Evolutionary conservation across 257 asterid species (phyloP), one percentile per base, ranked within the genome.

Genomic region (Gentiana dahurica): DNA sequence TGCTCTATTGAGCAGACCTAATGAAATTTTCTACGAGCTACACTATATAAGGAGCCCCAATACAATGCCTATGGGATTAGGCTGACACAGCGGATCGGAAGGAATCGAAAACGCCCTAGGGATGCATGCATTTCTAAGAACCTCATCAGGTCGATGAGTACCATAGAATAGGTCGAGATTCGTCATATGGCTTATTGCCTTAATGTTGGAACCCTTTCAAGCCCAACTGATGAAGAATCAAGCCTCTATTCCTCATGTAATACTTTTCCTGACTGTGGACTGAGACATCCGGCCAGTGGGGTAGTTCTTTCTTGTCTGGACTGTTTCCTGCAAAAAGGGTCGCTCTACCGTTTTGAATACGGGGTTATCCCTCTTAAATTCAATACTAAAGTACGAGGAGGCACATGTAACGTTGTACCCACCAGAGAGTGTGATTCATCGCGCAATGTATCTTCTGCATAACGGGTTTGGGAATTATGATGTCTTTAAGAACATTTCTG

Each of bases 361-460:
- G 89, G 81, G 10, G 96, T 87, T 51, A 63, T 65, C 36, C 87
- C 95, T 8, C 73, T 95, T 2, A 12, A 68, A 36, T 91, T 91
- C 77, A 64, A 87, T 1, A 85, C 98, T 24, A 83, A 87, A 79
- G 67, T 87, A 24, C 86, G 96, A 47, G 96, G 96, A 13, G 98
- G 98, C 62, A 87, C 96, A 4, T 87, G 98, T 77, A 91, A 92
- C 2, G 85, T 81, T 7, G 98, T 96, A n/a, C 24, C 58, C 83
- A 2, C 52, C 82, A 0, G 76, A 71, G 44, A 37, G 70, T 3
- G 95, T 81, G 41, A 64, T 85, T 63, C 92, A 83, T 53, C 83
- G 98, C n/a, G 95, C 96, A 49, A 87, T 87, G 96, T 59, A 81
- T 57, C 87, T 91, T 6, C 77, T 91, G 49, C 89, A 83, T 51